Evolutionary conservation across 148 eudicot species (phyloP), one percentile per base, ranked within the genome.

Genomic region (Camellia sinensis): DNA sequence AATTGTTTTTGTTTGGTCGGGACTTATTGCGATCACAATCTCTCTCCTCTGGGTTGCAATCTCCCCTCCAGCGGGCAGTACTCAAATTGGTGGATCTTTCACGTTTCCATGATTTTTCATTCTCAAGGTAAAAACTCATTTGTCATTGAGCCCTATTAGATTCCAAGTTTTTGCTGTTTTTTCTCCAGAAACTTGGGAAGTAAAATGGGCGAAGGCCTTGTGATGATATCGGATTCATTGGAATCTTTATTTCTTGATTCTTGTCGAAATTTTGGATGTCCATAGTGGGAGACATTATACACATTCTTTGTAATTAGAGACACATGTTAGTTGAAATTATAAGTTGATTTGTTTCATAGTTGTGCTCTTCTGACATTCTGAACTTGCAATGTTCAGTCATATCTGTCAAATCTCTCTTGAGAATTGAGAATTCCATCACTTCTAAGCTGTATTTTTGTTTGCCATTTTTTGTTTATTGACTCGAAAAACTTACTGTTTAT

Each of bases 21-120:
- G 98, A 5, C 96, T 95, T 68, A 90, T 95, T 22, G 94, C 98
- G 4, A 93, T 95, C 75, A 95, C 96, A 0, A 91, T 93, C 3
- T 93, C 98, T 1, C 95, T 95, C 14, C 87, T 94, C 0, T 94
- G 95, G 95, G 95, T 94, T 10, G 89, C 97, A 0, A 91, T 94
- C 60, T 79, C 80, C 21, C 97, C 98, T 1, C 98, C 98, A 0
- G 71, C 86, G 0, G 97, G 92, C 19, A 78, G 71, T 74, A 15
- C 83, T 9, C 84, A 84, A 52, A 89, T 91, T 78, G 97, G 98
- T 21, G 98, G 98, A 3, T 74, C 88, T 3, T 95, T 95, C 82
- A 78, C 89, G 75, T 95, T 95, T 71, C 97, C 98, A 3, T 89
- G 84, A 85, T 73, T 79, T 41, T 62, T 56, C 41, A 1, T 70